Evolutionary conservation across 2,329 filamentous ascomycete genomes (phyloP), one percentile per base, ranked within the genome.

Genomic region (Colletotrichum magnum): DNA sequence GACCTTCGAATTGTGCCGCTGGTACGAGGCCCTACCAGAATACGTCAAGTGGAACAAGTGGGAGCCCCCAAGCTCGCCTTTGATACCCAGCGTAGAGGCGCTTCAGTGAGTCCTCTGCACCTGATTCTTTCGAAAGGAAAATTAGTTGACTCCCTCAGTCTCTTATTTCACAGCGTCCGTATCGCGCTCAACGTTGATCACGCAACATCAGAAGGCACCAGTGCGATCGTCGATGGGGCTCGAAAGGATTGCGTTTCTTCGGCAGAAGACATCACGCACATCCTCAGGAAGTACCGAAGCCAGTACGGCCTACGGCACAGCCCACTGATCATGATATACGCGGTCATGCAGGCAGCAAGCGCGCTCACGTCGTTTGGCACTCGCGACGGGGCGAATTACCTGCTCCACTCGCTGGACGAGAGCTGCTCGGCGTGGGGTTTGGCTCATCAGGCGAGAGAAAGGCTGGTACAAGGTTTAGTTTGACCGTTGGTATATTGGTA

Each of bases 131-230:
- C 15, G 6, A 6, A 32, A 32, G 28, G 28, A 32, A 32, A 32
- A 32, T 5, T 21, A 1, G 13, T 9, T 3, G 4, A 2, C 0
- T 4, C 69, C 68, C 51, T 9, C 9, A 67, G 51, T 7, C 54
- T 75, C 1, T 48, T 76, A 1, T 76, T 73, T n/a, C 65, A 75
- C 51, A 75, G 74, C 32, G 70, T 72, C 6, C 74, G 74, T 1
- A 76, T 76, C 21, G 70, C 71, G 2, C 67, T 77, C 3, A 75
- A 77, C 53, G 72, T 72, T 41, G 73, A 74, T 52, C 57, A 71
- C 13, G 69, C 70, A 39, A 26, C 54, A 3, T 67, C 64, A 2
- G 43, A 21, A 2, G 39, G 39, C 16, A 18, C 1, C 12, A 16
- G 58, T 3, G 32, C 47, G 21, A 26, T 52, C 9, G n/a, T 56